Evolutionary conservation across 805 yeast species (phyloP).

Genomic region (Saccharomycopsis schoenii): DNA sequence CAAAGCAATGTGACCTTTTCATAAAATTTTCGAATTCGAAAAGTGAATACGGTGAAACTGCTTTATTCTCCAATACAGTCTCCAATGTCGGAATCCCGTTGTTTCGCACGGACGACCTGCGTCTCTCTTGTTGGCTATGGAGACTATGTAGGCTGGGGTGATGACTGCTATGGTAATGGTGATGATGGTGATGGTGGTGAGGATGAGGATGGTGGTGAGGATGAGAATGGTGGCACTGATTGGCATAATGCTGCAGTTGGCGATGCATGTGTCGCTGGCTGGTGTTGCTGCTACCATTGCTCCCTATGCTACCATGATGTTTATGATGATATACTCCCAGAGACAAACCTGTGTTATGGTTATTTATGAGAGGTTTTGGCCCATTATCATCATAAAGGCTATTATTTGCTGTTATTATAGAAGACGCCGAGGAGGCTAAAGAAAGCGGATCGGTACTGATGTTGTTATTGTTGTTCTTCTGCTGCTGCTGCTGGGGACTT

Average conservation of each 20-base stretch:
- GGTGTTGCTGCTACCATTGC: background rate
- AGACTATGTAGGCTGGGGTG: background rate
- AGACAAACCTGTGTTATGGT: background rate
- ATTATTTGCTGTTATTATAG: background rate
- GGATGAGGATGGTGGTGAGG: background rate
- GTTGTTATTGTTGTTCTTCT: background rate
- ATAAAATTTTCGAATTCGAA: conserved; percentile 13
- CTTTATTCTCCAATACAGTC: conserved; percentile 1
- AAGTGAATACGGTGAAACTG: conserved; percentile 12
- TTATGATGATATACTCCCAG: background rate
- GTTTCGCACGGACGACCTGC: background rate
- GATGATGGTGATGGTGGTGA: background rate
- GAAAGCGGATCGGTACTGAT: background rate
- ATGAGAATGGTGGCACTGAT: background rate
- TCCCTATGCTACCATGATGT: background rate
- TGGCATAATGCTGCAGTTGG: background rate
- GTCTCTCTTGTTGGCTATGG: background rate
- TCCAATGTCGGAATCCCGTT: conserved; percentile 6
- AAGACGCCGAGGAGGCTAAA: background rate
- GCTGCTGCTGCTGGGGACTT: background rate
- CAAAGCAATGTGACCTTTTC: conserved; percentile 13
- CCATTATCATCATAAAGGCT: background rate
- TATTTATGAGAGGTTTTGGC: background rate
- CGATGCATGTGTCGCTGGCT: background rate
- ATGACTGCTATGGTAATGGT: background rate